Evolutionary conservation across 1,284 basidiomycete species (phyloP), one percentile per base, ranked within the genome.

Genomic region (Termitomyces sp.): DNA sequence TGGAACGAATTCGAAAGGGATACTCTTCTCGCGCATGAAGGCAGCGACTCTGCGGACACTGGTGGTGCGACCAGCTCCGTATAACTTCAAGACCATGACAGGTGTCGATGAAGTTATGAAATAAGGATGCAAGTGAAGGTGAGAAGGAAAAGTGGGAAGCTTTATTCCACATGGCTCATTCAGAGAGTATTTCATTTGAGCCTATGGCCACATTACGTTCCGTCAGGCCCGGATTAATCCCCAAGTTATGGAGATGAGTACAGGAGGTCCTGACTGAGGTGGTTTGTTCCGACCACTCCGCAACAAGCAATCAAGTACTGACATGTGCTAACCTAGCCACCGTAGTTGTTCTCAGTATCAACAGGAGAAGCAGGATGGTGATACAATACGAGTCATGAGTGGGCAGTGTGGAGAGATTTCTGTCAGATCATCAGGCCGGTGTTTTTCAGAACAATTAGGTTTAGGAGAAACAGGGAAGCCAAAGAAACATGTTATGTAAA

Each of bases 71-170:
- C 65, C 10, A 58, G 17, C 58, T 31, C 82, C 81, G 66, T 78
- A 65, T 41, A 84, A 64, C 54, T 76, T 79, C 62, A 84, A 66
- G 49, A 77, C 73, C 82, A 83, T 84, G 41, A 38, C 61, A 53
- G 26, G 53, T 9, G 45, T 30, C 10, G 26, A 40, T 17, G 10
- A 43, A 31, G 30, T 46, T 41, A n/a, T 46, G 17, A 13, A 15
- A 13, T 5, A 10, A 24, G 3, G 24, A 9, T 19, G 43, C 5
- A 7, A 31, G 12, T 36, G 30, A 41, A 21, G 33, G 34, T 36
- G 13, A 31, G 10, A 36, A 19, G n/a, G 30, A 17, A 31, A 38
- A 50, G 31, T n/a, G 30, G 38, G 26, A 15, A 13, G 36, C n/a
- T 44, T 17, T 21, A 15, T 3, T n/a, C 9, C 31, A 30, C 5